These are phyloP conservation scores for Exophiala calicioides DNA, from an alignment of 2,329 filamentous ascomycete species.

Conservation along the genomic window DNA sequence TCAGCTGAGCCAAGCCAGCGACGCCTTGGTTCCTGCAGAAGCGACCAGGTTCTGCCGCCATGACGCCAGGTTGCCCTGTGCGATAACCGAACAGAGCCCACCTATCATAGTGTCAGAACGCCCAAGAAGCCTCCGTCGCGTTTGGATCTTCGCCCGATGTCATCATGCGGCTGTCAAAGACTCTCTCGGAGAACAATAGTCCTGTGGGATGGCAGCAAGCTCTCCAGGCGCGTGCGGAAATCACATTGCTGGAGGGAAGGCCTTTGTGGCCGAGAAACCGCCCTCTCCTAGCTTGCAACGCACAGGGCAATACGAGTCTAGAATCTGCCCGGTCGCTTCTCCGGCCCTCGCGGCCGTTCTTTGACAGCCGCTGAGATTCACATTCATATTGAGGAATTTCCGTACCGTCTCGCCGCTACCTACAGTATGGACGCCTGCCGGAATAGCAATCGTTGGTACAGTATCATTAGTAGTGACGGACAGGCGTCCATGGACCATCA, in stretches of 20 bases:
- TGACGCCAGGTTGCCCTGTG: constrained; percentile 29
- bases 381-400: constrained; percentile 8
- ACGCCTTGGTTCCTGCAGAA: constrained; percentile 4
- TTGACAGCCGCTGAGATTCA: constrained; percentile 7
- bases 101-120: constrained; percentile 15
- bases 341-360: constrained; percentile 1
- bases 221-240: constrained; percentile 26
- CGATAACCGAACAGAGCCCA: constrained; percentile 24
- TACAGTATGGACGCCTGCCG: too few species aligned
- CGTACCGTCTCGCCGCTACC: too few species aligned
- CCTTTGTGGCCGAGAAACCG: constrained; percentile 11
- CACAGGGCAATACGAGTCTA: constrained; percentile 18
- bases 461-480: too few species aligned
- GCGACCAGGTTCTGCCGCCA: constrained; percentile 17
- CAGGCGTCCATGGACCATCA: too few species aligned
- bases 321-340: constrained; percentile 7
- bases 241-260: constrained; percentile 20
- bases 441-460: too few species aligned
- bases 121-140: constrained; percentile 1
- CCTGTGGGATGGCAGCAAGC: background rate
- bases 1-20: constrained; percentile 10
- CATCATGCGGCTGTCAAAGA: constrained; percentile 12
- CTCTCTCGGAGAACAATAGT: background rate
- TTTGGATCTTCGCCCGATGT: constrained; percentile 12
- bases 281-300: constrained; percentile 9